Base-by-base conservation (phyloP, 768 basidiomycete genomes). In the Fomitopsis serialis region DNA sequence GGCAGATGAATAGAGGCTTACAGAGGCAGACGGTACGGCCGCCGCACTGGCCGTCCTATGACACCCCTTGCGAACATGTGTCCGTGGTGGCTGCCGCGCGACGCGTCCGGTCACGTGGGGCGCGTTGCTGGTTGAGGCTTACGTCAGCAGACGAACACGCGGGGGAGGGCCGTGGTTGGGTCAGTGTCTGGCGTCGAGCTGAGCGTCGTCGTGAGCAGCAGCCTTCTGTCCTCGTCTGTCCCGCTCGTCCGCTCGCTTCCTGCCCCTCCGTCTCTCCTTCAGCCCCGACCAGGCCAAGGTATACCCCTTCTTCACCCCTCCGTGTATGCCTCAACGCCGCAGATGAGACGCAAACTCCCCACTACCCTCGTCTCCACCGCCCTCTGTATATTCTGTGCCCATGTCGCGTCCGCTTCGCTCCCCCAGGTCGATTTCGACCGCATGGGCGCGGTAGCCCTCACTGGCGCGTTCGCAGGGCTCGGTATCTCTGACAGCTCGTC, bases 391-490 rank as follows among this genome's bases (percentile, higher is more conserved):
- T 51, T 70, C 55, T 60, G 62, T 57, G 52, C 65, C 44, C 52
- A 68, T 68, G 70, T 61, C 59, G 67, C 59, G 57, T 43, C 61
- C 50, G 65, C 68, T 13, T 53, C 66, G 54, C 11, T 59, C 42
- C 54, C 67, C 12, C 60, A 64, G 46, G 63, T 66, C 56, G 62
- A 66, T 51, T 66, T 64, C 43, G 54, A 64, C 46, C 61, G 60
- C 50, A 95, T 99, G 91, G 96, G 96, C 58, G 85, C 78, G 51
- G 93, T 98, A 47, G 93, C 85, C 53, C 77, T 98, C 40, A 84
- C 86, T 24, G 96, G 96, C 53, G 77, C 89, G 32, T 99, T 98
- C 65, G 80, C 87, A 22, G 96, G 94, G 43, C 74, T 99, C 56
- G 87, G 87, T 64, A 64, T 94, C 54, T 85, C 87, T 76, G 73